Conservation (phyloP, 805 yeast species). For the Yarrowia alimentaria region DNA sequence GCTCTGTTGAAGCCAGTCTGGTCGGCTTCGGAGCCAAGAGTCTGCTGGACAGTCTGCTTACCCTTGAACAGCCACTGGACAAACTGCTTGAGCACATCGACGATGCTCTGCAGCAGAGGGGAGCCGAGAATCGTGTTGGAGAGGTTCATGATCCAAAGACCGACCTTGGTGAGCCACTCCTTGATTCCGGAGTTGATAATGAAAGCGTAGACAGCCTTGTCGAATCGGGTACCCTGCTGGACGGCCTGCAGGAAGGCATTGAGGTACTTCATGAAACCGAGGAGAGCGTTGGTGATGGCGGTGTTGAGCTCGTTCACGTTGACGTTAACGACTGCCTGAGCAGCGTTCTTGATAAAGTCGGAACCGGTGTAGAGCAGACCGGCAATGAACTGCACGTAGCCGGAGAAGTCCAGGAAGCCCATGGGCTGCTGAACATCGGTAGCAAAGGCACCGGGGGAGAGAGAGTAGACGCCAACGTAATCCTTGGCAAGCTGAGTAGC, state of each 20-base stretch:
- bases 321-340: constrained; percentile 3
- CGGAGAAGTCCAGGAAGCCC: constrained; percentile 23
- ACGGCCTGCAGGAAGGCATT: constrained; percentile 17
- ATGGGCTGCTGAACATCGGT: constrained; percentile 14
- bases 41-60: constrained; percentile 6
- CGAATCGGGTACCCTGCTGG: constrained; percentile 19
- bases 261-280: constrained; percentile 21
- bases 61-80: background rate
- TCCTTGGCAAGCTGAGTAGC: constrained; percentile 16
- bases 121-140: constrained; percentile 26
- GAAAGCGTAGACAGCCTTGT: constrained; percentile 19
- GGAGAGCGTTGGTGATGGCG: constrained; percentile 18
- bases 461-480: constrained; percentile 2
- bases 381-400: constrained; percentile 12
- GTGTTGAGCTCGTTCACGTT: constrained; percentile 19
- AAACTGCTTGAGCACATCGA: constrained; percentile 15
- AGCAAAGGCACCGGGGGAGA: constrained; percentile 3
- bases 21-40: constrained; percentile 1
- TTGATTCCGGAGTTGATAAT: constrained; percentile 21
- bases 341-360: background rate
- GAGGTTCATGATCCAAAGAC: constrained; percentile 11
- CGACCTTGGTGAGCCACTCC: constrained; percentile 12
- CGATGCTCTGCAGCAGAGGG: constrained; percentile 8
- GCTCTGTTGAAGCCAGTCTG: constrained; percentile 13
- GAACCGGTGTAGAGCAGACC: constrained; percentile 7